Evolutionary conservation across 306 rosid genomes (phyloP), one percentile per base, ranked within the genome.

Genomic region (Medicago truncatula): DNA sequence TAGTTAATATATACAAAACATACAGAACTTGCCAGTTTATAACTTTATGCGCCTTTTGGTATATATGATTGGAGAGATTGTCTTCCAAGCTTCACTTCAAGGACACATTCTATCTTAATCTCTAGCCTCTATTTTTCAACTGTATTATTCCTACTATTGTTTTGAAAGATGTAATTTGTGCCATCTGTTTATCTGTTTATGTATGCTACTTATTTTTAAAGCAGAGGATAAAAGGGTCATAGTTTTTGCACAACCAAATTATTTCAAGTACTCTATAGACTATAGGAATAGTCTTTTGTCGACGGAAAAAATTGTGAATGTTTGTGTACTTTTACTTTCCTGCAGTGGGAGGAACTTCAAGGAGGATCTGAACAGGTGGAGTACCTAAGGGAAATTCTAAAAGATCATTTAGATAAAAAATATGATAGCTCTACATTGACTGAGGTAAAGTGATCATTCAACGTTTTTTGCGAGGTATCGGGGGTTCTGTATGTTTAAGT

Each of bases 311-410:
- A 12, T 57, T 63, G 49, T 60, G 66, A 64, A 65, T 23, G 46
- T 61, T 15, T 47, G 47, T 62, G 71, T 28, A 65, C 8, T 82
- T 67, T 80, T 36, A 65, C 8, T 82, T 67, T 80, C 52, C 52
- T 87, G 84, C 64, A 93, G 98, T 93, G 98, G 98, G 98, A 90
- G 80, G 98, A 87, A 57, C 86, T 82, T 71, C 90, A 88, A 81
- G 98, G 98, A 47, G 85, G 78, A 67, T 78, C 73, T 8, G 85
- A 88, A 82, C 97, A 91, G 71, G 62, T 76, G 12, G 89, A 85
- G 69, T 86, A 90, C 78, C 90, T 94, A 23, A 89, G 95, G 83
- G 81, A 72, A 80, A 82, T 90, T 78, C 87, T 94, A 69, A 78
- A 87, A 80, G 65, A 87, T 17, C 81, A 84, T 86, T 8, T 87